These are phyloP conservation scores for Drechslerella coelobrocha DNA, from an alignment of 2,329 filamentous ascomycete species.

Conservation along the genomic window DNA sequence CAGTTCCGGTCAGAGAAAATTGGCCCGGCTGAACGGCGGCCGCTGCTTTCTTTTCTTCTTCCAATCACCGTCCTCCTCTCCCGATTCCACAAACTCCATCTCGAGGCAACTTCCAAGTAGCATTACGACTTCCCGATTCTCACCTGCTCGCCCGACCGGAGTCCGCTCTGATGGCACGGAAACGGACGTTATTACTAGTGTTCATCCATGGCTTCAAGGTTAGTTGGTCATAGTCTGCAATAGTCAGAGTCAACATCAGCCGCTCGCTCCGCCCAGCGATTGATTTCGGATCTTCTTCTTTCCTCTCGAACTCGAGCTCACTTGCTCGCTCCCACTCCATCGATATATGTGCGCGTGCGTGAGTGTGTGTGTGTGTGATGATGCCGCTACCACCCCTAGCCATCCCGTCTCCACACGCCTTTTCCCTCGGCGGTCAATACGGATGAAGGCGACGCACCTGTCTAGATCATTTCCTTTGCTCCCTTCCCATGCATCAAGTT, in stretches of 20 bases:
- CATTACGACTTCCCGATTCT: constrained; percentile 39
- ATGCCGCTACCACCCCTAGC: too few relatives aligned
- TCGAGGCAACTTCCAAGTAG: constrained; percentile 28
- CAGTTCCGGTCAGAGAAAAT: too few relatives aligned
- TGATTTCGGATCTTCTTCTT: constrained; percentile 11
- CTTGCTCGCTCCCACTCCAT: not conserved
- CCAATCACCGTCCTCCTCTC: constrained; percentile 12
- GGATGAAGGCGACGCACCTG: constrained; percentile 1
- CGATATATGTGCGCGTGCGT: too few relatives aligned
- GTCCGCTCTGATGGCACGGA: constrained; percentile 60
- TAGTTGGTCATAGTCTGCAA: too few relatives aligned
- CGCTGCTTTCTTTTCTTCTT: constrained; percentile 35
- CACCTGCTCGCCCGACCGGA: constrained; percentile 7
- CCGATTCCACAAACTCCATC: constrained; percentile 4
- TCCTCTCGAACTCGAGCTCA: constrained; percentile 25
- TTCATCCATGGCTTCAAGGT: constrained; percentile 91
- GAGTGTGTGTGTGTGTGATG: too few relatives aligned
- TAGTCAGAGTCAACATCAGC: constrained; percentile 51
- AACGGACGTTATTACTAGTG: constrained; percentile 79
- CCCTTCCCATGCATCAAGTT: not conserved
- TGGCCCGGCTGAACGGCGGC: too few relatives aligned
- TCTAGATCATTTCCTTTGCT: constrained; percentile 4
- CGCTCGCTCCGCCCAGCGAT: constrained; percentile 11
- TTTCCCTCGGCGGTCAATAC: constrained; percentile 5
- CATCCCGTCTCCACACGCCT: not conserved